Evolutionary conservation across 2,329 filamentous ascomycete species (phyloP).

Genomic region (Verticillium dahliae): DNA sequence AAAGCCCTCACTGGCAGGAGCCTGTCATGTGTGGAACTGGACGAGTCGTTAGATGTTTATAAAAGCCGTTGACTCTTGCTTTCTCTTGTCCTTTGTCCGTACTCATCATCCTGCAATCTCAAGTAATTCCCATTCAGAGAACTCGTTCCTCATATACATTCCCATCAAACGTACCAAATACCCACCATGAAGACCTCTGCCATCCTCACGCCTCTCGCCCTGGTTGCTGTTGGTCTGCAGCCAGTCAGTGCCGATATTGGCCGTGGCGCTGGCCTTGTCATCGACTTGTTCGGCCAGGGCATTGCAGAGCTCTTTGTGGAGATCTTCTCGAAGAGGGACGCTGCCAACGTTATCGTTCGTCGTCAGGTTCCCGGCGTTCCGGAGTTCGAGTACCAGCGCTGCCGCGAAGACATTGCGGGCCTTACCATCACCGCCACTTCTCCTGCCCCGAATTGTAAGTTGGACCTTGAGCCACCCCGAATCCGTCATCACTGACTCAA

Average conservation of each 20-base stretch:
- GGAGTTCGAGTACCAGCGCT: slow-evolving; percentile 9
- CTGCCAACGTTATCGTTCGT: background rate
- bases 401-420: slow-evolving; percentile 5
- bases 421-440: slow-evolving; percentile 6
- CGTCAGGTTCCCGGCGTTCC: slow-evolving; percentile 6
- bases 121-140: background rate
- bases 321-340: background rate
- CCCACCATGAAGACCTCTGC: background rate
- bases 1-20: too few relatives aligned
- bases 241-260: slow-evolving; percentile 5
- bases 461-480: background rate
- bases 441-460: slow-evolving; percentile 4
- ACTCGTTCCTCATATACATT: background rate
- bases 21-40: too few relatives aligned
- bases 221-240: slow-evolving; percentile 4
- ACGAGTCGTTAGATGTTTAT: too few relatives aligned
- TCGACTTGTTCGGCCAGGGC: slow-evolving; percentile 5
- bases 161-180: background rate
- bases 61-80: too few relatives aligned
- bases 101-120: background rate
- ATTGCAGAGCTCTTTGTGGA: slow-evolving; percentile 4
- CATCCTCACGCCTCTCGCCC: slow-evolving; percentile 2
- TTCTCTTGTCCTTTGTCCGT: background rate
- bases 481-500: too few relatives aligned
- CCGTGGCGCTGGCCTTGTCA: slow-evolving; percentile 1